These are phyloP conservation scores for Blastobotrys persicus DNA, from an alignment of 1,139 yeast species.

Conservation along the genomic window DNA sequence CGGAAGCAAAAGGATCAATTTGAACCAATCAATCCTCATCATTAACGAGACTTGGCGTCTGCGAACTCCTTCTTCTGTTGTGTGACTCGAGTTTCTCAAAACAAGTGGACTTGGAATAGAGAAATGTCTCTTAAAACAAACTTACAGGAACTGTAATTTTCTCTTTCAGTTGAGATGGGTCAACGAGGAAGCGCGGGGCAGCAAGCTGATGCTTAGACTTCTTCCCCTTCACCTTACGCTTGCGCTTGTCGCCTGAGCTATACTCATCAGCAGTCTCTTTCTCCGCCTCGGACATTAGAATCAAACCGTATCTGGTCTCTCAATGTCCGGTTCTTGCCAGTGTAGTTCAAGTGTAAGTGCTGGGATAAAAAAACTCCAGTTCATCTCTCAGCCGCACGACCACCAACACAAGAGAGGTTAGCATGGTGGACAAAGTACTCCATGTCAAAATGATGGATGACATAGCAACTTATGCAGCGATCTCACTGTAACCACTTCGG, in stretches of 20 bases:
- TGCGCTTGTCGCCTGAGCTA: constrained; percentile 7
- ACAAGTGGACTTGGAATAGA: background rate
- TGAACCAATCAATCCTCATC: too few species aligned
- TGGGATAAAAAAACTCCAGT: background rate
- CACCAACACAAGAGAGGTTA: too few species aligned
- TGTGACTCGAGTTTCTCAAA: background rate
- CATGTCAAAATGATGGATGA: too few species aligned
- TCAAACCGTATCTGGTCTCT: background rate
- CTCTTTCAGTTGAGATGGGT: constrained; percentile 23
- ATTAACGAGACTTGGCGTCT: too few species aligned
- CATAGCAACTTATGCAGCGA: too few species aligned
- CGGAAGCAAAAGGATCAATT: too few species aligned
- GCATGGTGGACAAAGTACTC: too few species aligned
- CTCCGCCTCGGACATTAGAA: background rate
- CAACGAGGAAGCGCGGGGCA: constrained; percentile 32
- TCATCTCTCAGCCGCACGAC: background rate
- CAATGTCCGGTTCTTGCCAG: background rate
- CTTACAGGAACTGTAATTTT: constrained; percentile 21
- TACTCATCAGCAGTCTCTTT: background rate
- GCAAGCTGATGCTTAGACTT: constrained; percentile 19
- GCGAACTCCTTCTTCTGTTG: background rate
- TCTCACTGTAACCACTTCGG: too few species aligned
- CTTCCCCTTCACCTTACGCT: constrained; percentile 11
- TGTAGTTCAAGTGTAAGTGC: background rate
- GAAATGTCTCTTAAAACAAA: constrained; percentile 22